phyloP scores from a whole-genome alignment of 495 filamentous ascomycete species.

The Halenospora varia region DNA sequence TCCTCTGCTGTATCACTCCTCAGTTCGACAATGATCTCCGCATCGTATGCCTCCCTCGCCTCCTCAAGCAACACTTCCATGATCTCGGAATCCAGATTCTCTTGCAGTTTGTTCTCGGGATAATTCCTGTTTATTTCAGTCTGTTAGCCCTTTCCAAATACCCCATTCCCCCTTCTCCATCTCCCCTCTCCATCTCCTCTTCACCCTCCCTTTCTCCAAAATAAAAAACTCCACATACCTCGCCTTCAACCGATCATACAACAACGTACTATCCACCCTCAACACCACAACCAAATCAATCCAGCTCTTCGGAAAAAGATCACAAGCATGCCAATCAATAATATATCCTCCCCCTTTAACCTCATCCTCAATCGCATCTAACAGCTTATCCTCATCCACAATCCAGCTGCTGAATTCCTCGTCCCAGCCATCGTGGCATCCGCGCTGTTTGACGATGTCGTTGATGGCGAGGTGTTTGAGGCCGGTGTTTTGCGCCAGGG shows the following conservation, averaged over 20 bases:
- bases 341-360: constrained; percentile 77
- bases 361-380: constrained; percentile 85
- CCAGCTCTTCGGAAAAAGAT: constrained; percentile 90
- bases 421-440: constrained; percentile 80
- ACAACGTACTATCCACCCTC: constrained; percentile 66
- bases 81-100: constrained; percentile 96
- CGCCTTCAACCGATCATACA: constrained; percentile 80
- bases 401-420: constrained; percentile 84
- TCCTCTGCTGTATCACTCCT: constrained; percentile 76
- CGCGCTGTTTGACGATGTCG: constrained; percentile 78
- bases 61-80: constrained; percentile 93
- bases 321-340: constrained; percentile 98
- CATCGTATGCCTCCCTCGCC: constrained; percentile 79
- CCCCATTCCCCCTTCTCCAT: too few relatives aligned
- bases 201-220: too few relatives aligned
- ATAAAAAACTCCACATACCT: constrained; percentile 45
- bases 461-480: constrained; percentile 87
- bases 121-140: constrained; percentile 76
- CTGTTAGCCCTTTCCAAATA: too few relatives aligned
- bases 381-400: constrained; percentile 94
- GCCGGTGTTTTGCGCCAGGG: constrained; percentile 66
- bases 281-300: constrained; percentile 94
- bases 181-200: neutral
- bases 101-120: constrained; percentile 80
- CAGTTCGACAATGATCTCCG: constrained; percentile 87